Conservation (phyloP, 495 filamentous ascomycete genomes). For the Pseudomonodictys pantanalensis region DNA sequence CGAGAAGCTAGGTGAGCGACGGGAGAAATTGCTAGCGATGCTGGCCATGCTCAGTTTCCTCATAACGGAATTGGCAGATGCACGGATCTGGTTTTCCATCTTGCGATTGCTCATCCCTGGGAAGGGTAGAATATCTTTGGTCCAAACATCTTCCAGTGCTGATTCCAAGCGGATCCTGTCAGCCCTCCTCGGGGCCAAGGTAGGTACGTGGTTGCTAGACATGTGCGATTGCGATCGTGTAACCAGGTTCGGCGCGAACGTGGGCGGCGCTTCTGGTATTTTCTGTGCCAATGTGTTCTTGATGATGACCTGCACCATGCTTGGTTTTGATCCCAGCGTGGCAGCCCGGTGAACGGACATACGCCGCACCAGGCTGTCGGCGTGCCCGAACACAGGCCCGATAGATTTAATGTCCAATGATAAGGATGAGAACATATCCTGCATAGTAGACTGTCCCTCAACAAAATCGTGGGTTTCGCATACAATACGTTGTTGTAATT, state of each 20-base stretch:
- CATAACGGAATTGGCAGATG: constrained; percentile 74
- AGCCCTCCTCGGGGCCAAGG: constrained; percentile 61
- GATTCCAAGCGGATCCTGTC: constrained; percentile 78
- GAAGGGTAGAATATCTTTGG: constrained; percentile 74
- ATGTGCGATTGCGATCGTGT: constrained; percentile 70
- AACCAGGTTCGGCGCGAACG: constrained; percentile 49
- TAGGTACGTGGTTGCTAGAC: constrained; percentile 60
- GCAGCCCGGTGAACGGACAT: constrained; percentile 78
- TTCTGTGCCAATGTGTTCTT: constrained; percentile 79
- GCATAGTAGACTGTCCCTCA: constrained; percentile 47
- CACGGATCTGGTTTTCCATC: constrained; percentile 63
- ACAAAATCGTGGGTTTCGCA: constrained; percentile 43
- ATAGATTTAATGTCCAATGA: constrained; percentile 69
- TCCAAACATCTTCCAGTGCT: constrained; percentile 77
- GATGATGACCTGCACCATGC: constrained; percentile 74
- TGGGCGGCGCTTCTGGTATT: constrained; percentile 45
- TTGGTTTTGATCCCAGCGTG: constrained; percentile 60
- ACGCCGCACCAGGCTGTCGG: constrained; percentile 67
- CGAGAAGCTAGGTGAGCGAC: constrained; percentile 55
- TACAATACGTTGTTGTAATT: constrained; percentile 46
- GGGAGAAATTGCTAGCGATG: constrained; percentile 62
- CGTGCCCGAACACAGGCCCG: constrained; percentile 67
- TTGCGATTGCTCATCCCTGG: constrained; percentile 74
- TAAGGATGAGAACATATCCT: constrained; percentile 59
- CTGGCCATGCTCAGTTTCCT: constrained; percentile 75